These are phyloP conservation scores for Fraxinus sp. DNA, from an alignment of 305 asterid species.

Conservation along the genomic window DNA sequence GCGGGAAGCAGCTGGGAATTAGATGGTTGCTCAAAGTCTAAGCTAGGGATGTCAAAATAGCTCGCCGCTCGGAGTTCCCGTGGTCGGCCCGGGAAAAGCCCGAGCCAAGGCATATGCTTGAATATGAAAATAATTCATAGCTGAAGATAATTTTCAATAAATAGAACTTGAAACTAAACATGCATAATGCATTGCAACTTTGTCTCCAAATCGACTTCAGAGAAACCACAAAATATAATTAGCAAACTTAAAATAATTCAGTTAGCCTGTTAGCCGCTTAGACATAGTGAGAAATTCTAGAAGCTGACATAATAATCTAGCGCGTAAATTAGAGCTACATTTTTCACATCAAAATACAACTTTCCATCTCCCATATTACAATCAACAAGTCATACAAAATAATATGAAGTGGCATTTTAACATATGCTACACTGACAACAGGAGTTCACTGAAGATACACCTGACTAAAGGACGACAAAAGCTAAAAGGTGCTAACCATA, in stretches of 20 bases:
- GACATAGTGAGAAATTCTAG: neutral
- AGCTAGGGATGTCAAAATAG: neutral
- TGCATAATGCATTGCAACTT: neutral
- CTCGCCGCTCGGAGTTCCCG: too few species aligned
- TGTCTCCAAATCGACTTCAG: neutral
- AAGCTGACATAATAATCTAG: slow-evolving; percentile 11
- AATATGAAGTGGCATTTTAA: neutral
- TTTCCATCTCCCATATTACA: slow-evolving; percentile 11
- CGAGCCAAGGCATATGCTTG: neutral
- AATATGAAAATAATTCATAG: neutral
- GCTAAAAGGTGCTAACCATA: neutral
- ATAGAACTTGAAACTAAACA: neutral
- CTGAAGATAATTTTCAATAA: neutral
- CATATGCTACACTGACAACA: neutral
- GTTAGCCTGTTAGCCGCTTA: neutral
- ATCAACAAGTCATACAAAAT: slow-evolving; percentile 12
- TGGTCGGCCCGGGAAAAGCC: too few species aligned
- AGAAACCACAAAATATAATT: neutral
- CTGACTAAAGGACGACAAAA: slow-evolving; percentile 1
- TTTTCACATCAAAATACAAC: slow-evolving; percentile 13
- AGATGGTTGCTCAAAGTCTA: neutral
- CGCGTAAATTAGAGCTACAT: slow-evolving; percentile 33
- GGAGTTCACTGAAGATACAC: neutral
- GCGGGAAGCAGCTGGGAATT: slow-evolving; percentile 28
- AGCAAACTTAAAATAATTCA: neutral